These are phyloP conservation scores for Tetrapisispora fleetii DNA, from an alignment of 805 yeast species.

Conservation along the genomic window DNA sequence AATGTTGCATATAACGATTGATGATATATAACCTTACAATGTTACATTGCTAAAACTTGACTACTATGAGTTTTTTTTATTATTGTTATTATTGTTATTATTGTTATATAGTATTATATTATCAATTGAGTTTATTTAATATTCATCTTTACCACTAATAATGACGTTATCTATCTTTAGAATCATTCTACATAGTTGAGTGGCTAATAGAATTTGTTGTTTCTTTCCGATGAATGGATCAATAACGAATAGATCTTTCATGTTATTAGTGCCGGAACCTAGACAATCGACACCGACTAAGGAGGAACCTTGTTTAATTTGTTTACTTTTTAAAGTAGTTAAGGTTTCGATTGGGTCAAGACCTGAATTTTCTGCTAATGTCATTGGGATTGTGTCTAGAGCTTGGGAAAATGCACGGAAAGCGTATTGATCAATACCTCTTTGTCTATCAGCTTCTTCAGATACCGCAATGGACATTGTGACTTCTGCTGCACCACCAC, in stretches of 20 bases:
- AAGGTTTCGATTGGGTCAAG: conserved; percentile 86
- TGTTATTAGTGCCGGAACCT: conserved; percentile 78
- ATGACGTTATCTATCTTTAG: conserved; percentile 94
- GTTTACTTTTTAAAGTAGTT: conserved; percentile 74
- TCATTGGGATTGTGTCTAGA: conserved; percentile 84
- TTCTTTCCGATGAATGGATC: conserved; percentile 97
- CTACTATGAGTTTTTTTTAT: not conserved
- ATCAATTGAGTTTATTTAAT: conserved; percentile 22
- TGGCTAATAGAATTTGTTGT: conserved; percentile 89
- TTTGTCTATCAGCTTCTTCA: conserved; percentile 84
- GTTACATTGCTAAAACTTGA: too few relatives aligned
- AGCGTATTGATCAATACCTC: conserved; percentile 96
- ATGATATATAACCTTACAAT: too few relatives aligned
- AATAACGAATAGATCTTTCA: conserved; percentile 88
- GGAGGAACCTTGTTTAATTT: conserved; percentile 60
- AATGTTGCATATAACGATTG: too few relatives aligned
- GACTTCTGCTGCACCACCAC: conserved; percentile 98
- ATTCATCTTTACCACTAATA: conserved; percentile 75
- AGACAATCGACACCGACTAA: conserved; percentile 89
- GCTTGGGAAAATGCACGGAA: conserved; percentile 92
- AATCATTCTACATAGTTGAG: conserved; percentile 96
- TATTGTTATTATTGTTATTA: not conserved
- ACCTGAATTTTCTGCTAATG: conserved; percentile 95
- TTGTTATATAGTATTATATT: not conserved
- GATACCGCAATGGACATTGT: conserved; percentile 86